These are phyloP conservation scores for Kluyveromyces sp. DNA, from an alignment of 1,139 yeast genomes.

Conservation along the genomic window DNA sequence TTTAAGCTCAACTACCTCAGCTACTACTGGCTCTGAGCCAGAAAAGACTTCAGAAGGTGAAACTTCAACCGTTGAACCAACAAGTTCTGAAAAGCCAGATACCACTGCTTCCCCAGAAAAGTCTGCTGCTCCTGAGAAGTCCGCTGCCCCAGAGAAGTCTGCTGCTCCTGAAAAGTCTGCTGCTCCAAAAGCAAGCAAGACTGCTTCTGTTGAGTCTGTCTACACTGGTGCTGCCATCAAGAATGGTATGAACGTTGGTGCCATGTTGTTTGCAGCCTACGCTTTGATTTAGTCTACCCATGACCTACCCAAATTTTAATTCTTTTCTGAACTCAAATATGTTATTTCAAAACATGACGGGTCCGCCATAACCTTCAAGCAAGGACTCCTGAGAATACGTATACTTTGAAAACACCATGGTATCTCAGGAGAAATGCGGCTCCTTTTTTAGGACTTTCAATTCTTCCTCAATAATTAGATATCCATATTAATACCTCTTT, in stretches of 20 bases:
- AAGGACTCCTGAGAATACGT: too few relatives aligned
- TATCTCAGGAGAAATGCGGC: too few relatives aligned
- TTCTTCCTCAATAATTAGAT: not conserved
- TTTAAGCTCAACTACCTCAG: constrained; percentile 7
- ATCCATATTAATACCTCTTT: not conserved
- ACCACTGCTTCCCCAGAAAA: not conserved
- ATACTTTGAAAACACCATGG: too few relatives aligned
- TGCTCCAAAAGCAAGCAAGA: not conserved
- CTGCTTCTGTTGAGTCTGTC: not conserved
- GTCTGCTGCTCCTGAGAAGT: not conserved
- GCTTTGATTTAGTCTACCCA: not conserved
- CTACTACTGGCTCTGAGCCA: constrained; percentile 4
- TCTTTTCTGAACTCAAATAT: not conserved
- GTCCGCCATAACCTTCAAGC: too few relatives aligned
- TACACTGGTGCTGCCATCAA: not conserved
- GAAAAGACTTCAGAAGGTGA: not conserved
- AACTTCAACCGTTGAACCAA: not conserved
- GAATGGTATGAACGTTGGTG: not conserved
- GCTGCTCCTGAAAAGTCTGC: not conserved
- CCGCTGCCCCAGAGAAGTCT: not conserved
- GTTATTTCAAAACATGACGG: too few relatives aligned
- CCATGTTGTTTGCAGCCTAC: not conserved
- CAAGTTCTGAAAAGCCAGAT: not conserved
- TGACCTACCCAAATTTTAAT: not conserved
- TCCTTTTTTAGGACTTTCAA: not conserved